phyloP scores from a whole-genome alignment of 2,329 filamentous ascomycete genomes.

The Phialophora expanda region DNA sequence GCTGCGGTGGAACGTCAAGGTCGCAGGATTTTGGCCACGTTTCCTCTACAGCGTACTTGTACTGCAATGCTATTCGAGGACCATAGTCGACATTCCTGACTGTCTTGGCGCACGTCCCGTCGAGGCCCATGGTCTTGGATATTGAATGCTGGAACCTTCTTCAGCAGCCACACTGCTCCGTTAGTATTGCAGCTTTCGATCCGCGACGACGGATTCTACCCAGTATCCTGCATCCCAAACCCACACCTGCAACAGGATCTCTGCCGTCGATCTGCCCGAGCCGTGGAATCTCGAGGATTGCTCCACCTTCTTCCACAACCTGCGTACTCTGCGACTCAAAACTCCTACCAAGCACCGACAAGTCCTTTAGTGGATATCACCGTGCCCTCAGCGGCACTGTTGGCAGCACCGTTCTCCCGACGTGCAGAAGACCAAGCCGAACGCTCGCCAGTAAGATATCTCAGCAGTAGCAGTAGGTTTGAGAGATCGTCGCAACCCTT shows the following conservation, averaged over 20 bases:
- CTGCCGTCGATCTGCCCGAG: neutral
- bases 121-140: neutral
- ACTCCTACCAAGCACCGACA: neutral
- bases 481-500: slow-evolving; percentile 18
- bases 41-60: neutral
- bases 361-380: neutral
- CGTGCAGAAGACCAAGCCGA: neutral
- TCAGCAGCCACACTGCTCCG: neutral
- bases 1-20: slow-evolving; percentile 6
- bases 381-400: neutral
- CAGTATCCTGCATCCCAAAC: neutral
- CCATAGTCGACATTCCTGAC: neutral
- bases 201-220: neutral
- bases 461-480: slow-evolving; percentile 13
- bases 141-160: neutral
- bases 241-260: neutral
- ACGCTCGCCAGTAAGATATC: neutral
- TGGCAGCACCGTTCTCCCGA: neutral
- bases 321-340: neutral
- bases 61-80: neutral
- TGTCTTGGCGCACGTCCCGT: neutral
- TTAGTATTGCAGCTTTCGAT: neutral
- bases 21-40: slow-evolving; percentile 1
- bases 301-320: neutral
- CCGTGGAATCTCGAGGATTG: neutral